Evolutionary conservation across 2,329 filamentous ascomycete species (phyloP).

Genomic region (Fusarium pseudoanthophilum): DNA sequence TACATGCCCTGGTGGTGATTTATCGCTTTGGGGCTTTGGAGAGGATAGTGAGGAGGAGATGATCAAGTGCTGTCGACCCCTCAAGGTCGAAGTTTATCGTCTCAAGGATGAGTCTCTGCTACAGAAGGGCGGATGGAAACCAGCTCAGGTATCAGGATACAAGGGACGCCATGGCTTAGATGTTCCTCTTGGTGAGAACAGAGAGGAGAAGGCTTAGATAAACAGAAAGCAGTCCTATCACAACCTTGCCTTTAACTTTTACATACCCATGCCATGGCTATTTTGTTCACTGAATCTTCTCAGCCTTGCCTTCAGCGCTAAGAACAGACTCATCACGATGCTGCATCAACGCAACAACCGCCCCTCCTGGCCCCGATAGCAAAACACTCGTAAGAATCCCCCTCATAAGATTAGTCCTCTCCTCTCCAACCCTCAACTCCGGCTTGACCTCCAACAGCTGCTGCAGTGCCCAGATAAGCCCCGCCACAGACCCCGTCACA

Average conservation of each 20-base stretch:
- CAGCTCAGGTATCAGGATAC: constrained; percentile 70
- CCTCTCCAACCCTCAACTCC: constrained; percentile 25
- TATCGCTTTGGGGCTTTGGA: constrained; percentile 85
- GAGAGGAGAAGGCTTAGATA: constrained; percentile 3
- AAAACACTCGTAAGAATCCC: constrained; percentile 36
- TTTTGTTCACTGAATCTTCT: constrained; percentile 41
- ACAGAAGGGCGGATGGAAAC: constrained; percentile 67
- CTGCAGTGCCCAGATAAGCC: constrained; percentile 34
- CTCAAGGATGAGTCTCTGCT: constrained; percentile 66
- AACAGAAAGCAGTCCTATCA: neutral
- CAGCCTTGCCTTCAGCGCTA: constrained; percentile 37
- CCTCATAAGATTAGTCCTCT: constrained; percentile 25
- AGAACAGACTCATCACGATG: constrained; percentile 42
- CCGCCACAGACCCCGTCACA: constrained; percentile 29
- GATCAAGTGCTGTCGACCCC: constrained; percentile 75
- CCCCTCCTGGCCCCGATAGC: constrained; percentile 39
- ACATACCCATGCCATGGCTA: too few relatives aligned
- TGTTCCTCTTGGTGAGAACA: constrained; percentile 39
- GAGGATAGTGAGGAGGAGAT: constrained; percentile 74
- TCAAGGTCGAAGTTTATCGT: constrained; percentile 78
- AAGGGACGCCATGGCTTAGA: constrained; percentile 44
- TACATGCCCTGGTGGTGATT: constrained; percentile 83
- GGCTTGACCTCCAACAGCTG: constrained; percentile 30
- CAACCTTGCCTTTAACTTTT: neutral
- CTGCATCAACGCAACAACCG: constrained; percentile 41